phyloP scores from a whole-genome alignment of 2,329 filamentous ascomycete species.

The Fusarium papillatum region DNA sequence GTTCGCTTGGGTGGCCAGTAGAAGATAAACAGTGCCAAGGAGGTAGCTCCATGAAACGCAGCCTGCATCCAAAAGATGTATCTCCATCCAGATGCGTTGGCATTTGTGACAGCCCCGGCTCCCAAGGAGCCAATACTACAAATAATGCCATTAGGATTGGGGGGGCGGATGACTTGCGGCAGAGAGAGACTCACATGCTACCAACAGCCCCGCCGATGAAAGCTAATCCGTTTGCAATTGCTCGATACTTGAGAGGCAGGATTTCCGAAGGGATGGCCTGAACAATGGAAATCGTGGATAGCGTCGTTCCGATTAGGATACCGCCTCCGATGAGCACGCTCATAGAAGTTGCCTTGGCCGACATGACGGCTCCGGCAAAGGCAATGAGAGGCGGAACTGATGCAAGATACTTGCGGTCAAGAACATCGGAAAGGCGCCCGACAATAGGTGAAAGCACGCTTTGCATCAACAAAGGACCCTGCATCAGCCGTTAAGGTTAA shows the following conservation, averaged over 20 bases:
- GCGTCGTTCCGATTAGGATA: conserved; percentile 10
- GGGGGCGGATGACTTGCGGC: background rate
- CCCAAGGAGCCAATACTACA: conserved; percentile 14
- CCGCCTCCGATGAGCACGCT: conserved; percentile 8
- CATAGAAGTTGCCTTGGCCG: conserved; percentile 16
- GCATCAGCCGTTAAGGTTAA: background rate
- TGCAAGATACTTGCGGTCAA: conserved; percentile 16
- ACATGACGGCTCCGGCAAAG: conserved; percentile 11
- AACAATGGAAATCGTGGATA: conserved; percentile 11
- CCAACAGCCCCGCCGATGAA: conserved; percentile 14
- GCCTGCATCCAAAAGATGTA: conserved; percentile 19
- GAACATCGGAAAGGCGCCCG: conserved; percentile 15
- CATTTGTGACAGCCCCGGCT: conserved; percentile 9
- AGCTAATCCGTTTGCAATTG: conserved; percentile 12
- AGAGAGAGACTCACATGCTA: conserved; percentile 5
- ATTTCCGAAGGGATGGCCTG: conserved; percentile 18
- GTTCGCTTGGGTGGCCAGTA: conserved; percentile 14
- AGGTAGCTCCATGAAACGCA: conserved; percentile 10
- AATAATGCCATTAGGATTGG: background rate
- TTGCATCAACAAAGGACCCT: conserved; percentile 16
- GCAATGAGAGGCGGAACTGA: conserved; percentile 15
- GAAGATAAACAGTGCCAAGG: conserved; percentile 5
- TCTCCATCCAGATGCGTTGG: conserved; percentile 12
- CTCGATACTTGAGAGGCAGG: conserved; percentile 15
- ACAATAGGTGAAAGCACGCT: conserved; percentile 11